Evolutionary conservation across 192 early-diverging fungal genomes (phyloP), one percentile per base, ranked within the genome.

Genomic region (Entophlyctis luteolus): DNA sequence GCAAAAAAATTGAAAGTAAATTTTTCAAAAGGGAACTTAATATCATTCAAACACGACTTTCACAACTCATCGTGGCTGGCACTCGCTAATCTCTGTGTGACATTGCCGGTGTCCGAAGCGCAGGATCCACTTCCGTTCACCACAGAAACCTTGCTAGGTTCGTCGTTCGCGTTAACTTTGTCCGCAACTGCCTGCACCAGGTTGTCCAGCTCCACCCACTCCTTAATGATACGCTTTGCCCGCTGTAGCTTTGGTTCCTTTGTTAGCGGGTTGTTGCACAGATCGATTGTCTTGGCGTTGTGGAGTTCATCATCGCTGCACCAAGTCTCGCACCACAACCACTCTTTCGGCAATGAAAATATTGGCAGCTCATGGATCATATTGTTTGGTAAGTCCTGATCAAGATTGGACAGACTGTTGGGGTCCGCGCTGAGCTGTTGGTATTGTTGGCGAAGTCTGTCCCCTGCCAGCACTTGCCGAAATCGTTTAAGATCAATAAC

Each of bases 241-340:
- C 96, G 84, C 60, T 94, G 89, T 4, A 99, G 80, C 79, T 99
- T 99, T n/a, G 94, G 94, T 62, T 99, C 96, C 73, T 95, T 97
- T 4, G 94, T 99, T 73, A 97, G 79, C 1, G 96, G 96, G 77
- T 99, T 97, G 71, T 99, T 99, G 82, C 96, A 99, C 87, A 99
- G 79, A 79, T 99, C 96, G 62, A 99, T 99, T 0, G 96, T 97
- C 76, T 94, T 96, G 2, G 96, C 96, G 14, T 56, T 87, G n/a
- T 81, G 82, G 46, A 97, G 69, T 2, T 83, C 83, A 52, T 82
- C 86, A 69, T 97, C 92, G 31, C 88, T 86, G 73, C 96, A 99
- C 96, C 96, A 99, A 4, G 96, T 99, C 76, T 97, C 93, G 70
- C 96, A 99, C 96, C 96, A 99, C 48, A 99, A 79, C 96, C 96